These are phyloP conservation scores for Millerago galiae DNA, from an alignment of 805 yeast species.

Conservation along the genomic window DNA sequence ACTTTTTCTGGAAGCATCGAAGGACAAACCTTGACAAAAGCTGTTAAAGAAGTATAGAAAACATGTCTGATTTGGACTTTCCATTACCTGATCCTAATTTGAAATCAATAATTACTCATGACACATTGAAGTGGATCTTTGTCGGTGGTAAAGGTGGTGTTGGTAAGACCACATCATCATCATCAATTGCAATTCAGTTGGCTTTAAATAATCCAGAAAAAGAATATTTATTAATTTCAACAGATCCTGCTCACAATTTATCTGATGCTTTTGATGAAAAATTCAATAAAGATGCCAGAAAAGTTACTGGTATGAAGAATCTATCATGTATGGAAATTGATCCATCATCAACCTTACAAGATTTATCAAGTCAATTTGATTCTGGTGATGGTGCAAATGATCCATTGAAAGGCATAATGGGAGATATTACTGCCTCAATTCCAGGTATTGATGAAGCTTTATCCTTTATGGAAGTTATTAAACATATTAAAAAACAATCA, in stretches of 20 bases:
- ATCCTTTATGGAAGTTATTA: slow-evolving; percentile 96
- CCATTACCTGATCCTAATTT: slow-evolving; percentile 54
- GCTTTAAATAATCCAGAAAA: slow-evolving; percentile 77
- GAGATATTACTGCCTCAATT: slow-evolving; percentile 87
- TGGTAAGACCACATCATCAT: slow-evolving; percentile 96
- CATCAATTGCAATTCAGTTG: slow-evolving; percentile 90
- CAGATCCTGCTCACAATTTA: slow-evolving; percentile 97
- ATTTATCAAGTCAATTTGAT: slow-evolving; percentile 54
- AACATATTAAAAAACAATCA: slow-evolving; percentile 82
- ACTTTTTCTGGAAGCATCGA: neutral
- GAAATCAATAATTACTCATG: slow-evolving; percentile 58
- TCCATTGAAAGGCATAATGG: slow-evolving; percentile 69
- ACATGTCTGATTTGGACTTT: slow-evolving; percentile 21
- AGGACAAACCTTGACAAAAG: neutral
- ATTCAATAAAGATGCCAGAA: slow-evolving; percentile 93
- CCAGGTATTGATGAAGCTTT: slow-evolving; percentile 99
- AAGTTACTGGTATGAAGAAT: slow-evolving; percentile 83
- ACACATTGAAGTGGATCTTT: slow-evolving; percentile 86
- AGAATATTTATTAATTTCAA: slow-evolving; percentile 82
- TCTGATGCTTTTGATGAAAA: slow-evolving; percentile 98
- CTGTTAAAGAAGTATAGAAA: neutral
- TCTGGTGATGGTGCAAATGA: slow-evolving; percentile 31
- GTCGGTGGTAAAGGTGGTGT: slow-evolving; percentile 99
- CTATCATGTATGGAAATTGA: slow-evolving; percentile 98
- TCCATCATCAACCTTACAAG: slow-evolving; percentile 89